These are phyloP conservation scores for Coprinopsis sp. DNA, from an alignment of 768 basidiomycete genomes.

Conservation along the genomic window DNA sequence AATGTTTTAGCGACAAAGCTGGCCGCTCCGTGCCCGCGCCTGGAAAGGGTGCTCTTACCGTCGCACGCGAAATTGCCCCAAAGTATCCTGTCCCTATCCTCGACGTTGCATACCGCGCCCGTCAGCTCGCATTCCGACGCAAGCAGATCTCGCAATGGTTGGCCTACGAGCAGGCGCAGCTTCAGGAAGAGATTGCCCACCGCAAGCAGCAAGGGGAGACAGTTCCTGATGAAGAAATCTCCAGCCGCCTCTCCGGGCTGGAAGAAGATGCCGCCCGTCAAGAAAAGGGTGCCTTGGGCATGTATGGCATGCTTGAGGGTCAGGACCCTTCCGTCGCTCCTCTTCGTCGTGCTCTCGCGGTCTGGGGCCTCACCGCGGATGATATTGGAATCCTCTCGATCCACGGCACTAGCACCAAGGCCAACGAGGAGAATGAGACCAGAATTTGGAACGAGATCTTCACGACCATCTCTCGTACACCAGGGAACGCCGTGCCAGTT, in stretches of 20 bases:
- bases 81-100: conserved; percentile 78
- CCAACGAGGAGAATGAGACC: conserved; percentile 97
- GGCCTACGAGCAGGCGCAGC: conserved; percentile 77
- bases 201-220: conserved; percentile 49
- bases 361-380: conserved; percentile 93
- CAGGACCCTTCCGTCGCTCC: conserved; percentile 82
- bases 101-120: conserved; percentile 81
- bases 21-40: conserved; percentile 98
- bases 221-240: conserved; percentile 64
- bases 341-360: conserved; percentile 90
- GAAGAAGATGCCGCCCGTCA: conserved; percentile 89
- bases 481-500: conserved; percentile 95
- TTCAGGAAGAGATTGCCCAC: conserved; percentile 72
- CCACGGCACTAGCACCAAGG: conserved; percentile 83
- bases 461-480: conserved; percentile 79
- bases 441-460: conserved; percentile 96
- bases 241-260: conserved; percentile 74
- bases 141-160: conserved; percentile 95
- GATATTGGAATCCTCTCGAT: conserved; percentile 89
- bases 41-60: conserved; percentile 85
- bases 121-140: conserved; percentile 94
- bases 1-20: conserved; percentile 81
- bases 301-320: conserved; percentile 94
- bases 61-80: conserved; percentile 80
- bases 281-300: conserved; percentile 88